Evolutionary conservation across 371 early-diverging fungal genomes (phyloP).

Genomic region (Rhizopus stolonifer): DNA sequence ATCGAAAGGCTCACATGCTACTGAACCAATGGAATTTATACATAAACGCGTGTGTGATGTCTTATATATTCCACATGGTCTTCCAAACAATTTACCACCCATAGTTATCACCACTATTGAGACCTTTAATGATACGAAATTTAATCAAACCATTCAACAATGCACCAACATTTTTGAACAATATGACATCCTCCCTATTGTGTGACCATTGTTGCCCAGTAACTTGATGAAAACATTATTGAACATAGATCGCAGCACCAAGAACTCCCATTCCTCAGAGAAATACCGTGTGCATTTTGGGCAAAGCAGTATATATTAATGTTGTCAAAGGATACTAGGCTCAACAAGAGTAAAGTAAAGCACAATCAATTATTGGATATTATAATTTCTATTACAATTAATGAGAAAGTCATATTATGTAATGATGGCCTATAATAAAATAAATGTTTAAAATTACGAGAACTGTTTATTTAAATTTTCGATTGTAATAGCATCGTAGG

Average conservation of each 20-base stretch:
- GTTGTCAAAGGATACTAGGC: constrained; percentile 12
- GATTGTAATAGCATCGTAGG: constrained; percentile 19
- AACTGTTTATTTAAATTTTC: constrained; percentile 20
- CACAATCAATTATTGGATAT: constrained; percentile 20
- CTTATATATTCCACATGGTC: constrained; percentile 4
- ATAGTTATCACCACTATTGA: constrained; percentile 13
- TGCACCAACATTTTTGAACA: constrained; percentile 16
- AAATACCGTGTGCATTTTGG: constrained; percentile 11
- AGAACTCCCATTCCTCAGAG: constrained; percentile 3
- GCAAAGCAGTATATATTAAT: constrained; percentile 20
- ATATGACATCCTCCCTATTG: constrained; percentile 11
- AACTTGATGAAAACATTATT: constrained; percentile 11
- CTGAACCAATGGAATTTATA: constrained; percentile 4
- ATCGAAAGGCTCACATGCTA: constrained; percentile 8
- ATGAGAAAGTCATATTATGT: constrained; percentile 20
- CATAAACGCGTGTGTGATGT: constrained; percentile 9
- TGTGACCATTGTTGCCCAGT: constrained; percentile 9
- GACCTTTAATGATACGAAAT: constrained; percentile 17
- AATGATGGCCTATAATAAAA: constrained; percentile 20
- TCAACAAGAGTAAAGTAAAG: constrained; percentile 5
- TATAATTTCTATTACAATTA: constrained; percentile 22
- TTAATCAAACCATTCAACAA: constrained; percentile 15
- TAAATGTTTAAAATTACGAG: no score
- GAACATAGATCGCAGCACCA: constrained; percentile 10
- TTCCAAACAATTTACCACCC: no score